Percentiles rank a stretch among this genome's conserved stretches.
Evolutionary conservation across 108 stramenopile genomes (phyloP).

Genomic region (Cylindrotheca closterium): DNA sequence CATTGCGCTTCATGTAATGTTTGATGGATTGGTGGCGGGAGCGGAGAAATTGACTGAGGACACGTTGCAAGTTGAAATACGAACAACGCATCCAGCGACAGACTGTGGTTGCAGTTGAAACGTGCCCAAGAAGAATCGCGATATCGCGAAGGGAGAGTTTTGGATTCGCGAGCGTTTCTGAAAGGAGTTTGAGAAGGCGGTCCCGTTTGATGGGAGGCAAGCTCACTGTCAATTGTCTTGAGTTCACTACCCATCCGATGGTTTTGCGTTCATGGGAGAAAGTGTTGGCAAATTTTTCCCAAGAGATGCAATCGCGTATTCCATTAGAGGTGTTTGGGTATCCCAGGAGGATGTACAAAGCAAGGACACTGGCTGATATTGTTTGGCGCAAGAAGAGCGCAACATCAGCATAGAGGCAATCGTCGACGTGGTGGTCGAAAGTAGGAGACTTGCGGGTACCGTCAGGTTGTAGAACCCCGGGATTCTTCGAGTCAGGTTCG

Average conservation of each 20-base stretch:
- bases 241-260: not conserved
- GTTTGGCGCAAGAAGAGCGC: not conserved
- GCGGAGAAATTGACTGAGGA: not conserved
- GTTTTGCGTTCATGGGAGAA: slow-evolving; percentile 5
- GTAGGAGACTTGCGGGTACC: not conserved
- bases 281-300: not conserved
- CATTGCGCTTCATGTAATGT: not conserved
- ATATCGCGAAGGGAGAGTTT: not conserved
- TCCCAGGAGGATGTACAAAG: slow-evolving; percentile 6
- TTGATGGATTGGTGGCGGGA: not conserved
- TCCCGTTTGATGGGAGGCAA: not conserved
- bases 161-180: not conserved
- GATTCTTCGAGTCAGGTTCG: not conserved
- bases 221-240: not conserved
- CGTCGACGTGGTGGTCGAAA: slow-evolving; percentile 12
- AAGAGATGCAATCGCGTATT: not conserved
- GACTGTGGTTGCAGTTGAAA: not conserved
- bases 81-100: not conserved
- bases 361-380: slow-evolving; percentile 6
- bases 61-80: not conserved
- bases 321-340: not conserved
- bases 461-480: not conserved
- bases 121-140: not conserved
- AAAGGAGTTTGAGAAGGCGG: not conserved
- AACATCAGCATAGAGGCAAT: slow-evolving; percentile 6